Conservation (phyloP, 2,329 filamentous ascomycete species). For the Apiospora pterosperma region DNA sequence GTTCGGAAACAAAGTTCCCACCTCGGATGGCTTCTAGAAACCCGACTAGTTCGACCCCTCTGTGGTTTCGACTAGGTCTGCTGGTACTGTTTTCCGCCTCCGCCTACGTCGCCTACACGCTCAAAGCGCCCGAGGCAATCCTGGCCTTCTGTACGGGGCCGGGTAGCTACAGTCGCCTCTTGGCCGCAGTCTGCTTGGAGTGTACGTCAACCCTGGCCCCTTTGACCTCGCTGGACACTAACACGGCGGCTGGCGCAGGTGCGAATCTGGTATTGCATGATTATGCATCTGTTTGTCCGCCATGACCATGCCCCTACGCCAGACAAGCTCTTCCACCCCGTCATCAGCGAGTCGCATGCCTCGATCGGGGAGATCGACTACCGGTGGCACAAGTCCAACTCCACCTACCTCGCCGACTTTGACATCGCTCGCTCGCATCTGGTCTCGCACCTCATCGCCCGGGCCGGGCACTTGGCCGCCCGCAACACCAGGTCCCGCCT, state of each 20-base stretch:
- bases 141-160: neutral
- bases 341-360: neutral
- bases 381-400: conserved; percentile 9
- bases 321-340: conserved; percentile 1
- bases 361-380: conserved; percentile 1
- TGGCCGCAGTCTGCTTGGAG: conserved; percentile 56
- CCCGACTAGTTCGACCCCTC: neutral
- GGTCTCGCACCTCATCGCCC: neutral
- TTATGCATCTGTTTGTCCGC: conserved; percentile 50
- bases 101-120: neutral
- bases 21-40: neutral
- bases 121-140: neutral
- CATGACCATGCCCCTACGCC: conserved; percentile 44
- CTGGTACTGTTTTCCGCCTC: neutral
- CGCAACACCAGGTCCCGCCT: neutral
- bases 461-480: neutral
- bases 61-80: neutral
- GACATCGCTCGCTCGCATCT: neutral
- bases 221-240: neutral
- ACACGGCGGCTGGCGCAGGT: conserved; percentile 35
- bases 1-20: too few species aligned
- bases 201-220: conserved; percentile 41
- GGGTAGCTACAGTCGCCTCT: neutral
- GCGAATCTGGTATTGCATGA: conserved; percentile 55
- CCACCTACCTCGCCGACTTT: conserved; percentile 5